These are phyloP conservation scores for Bocquillonia castaneifolia DNA, from an alignment of 441 rosid genomes.

Conservation along the genomic window DNA sequence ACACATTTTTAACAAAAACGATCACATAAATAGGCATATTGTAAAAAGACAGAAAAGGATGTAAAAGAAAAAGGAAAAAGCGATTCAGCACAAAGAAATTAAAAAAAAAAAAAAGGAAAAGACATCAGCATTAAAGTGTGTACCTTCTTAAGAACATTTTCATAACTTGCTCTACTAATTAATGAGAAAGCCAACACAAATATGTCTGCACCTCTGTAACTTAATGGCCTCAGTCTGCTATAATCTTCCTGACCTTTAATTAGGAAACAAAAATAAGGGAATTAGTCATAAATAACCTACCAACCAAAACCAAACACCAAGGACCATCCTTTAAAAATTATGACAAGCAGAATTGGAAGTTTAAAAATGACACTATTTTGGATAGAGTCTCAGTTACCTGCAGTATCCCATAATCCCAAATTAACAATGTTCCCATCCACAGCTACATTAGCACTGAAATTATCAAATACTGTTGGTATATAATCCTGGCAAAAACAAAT, in stretches of 20 bases:
- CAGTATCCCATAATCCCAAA: conserved; percentile 93
- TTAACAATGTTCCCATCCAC: conserved; percentile 85
- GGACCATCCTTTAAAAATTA: background rate
- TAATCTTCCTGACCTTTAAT: conserved; percentile 90
- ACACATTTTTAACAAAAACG: conserved; percentile 24
- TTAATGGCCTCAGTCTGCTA: conserved; percentile 91
- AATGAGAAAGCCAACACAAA: conserved; percentile 90
- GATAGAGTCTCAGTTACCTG: conserved; percentile 42
- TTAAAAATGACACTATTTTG: background rate
- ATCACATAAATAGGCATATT: conserved; percentile 9
- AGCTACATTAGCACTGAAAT: conserved; percentile 90
- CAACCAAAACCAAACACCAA: conserved; percentile 8
- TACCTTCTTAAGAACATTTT: conserved; percentile 95
- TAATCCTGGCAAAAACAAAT: conserved; percentile 54
- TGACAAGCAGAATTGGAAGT: conserved; percentile 12
- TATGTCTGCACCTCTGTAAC: conserved; percentile 93
- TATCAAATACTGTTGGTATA: conserved; percentile 89
- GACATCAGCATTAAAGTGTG: conserved; percentile 18
- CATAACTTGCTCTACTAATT: conserved; percentile 90
- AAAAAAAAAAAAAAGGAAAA: background rate
- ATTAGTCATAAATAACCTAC: conserved; percentile 1
- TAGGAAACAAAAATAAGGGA: conserved; percentile 4
- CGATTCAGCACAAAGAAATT: background rate
- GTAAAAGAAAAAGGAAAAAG: conserved; percentile 19
- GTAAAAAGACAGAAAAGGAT: conserved; percentile 2